A percentile compares a stretch with the other conserved stretches of the same genome.
These are phyloP conservation scores for Tetracladium setigerum DNA, from an alignment of 495 filamentous ascomycete genomes.

Conservation along the genomic window DNA sequence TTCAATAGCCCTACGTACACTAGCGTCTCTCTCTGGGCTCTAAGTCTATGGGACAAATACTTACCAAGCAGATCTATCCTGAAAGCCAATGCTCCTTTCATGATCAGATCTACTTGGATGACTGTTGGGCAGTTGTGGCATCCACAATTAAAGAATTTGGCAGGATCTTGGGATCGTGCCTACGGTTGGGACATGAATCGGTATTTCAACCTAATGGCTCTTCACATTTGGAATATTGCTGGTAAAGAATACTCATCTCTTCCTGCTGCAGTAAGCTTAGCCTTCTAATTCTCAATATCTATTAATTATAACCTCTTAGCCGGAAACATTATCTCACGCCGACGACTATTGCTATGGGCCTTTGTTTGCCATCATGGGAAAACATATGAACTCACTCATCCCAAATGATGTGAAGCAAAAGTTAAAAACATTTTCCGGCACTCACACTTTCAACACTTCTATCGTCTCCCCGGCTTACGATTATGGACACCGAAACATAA, in stretches of 20 bases:
- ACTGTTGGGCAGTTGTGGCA: slow-evolving; percentile 28
- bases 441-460: slow-evolving; percentile 27
- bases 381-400: slow-evolving; percentile 25
- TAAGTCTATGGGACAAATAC: slow-evolving; percentile 34
- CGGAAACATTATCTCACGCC: slow-evolving; percentile 29
- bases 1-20: slow-evolving; percentile 37
- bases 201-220: slow-evolving; percentile 29
- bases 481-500: slow-evolving; percentile 30
- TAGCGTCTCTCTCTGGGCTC: slow-evolving; percentile 34
- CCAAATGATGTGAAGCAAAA: slow-evolving; percentile 8
- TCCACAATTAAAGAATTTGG: slow-evolving; percentile 30
- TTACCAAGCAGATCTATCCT: slow-evolving; percentile 23
- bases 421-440: slow-evolving; percentile 27
- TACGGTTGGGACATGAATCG: slow-evolving; percentile 38
- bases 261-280: background rate
- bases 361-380: slow-evolving; percentile 24
- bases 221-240: slow-evolving; percentile 30
- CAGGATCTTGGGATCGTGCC: slow-evolving; percentile 35
- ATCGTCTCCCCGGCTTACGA: slow-evolving; percentile 33
- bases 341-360: slow-evolving; percentile 33
- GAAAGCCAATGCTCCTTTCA: slow-evolving; percentile 22
- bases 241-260: slow-evolving; percentile 24
- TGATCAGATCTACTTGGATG: slow-evolving; percentile 28
- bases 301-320: slow-evolving; percentile 2
- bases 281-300: background rate